phyloP scores from a whole-genome alignment of 2,329 filamentous ascomycete species.

The Fusarium domesticum region DNA sequence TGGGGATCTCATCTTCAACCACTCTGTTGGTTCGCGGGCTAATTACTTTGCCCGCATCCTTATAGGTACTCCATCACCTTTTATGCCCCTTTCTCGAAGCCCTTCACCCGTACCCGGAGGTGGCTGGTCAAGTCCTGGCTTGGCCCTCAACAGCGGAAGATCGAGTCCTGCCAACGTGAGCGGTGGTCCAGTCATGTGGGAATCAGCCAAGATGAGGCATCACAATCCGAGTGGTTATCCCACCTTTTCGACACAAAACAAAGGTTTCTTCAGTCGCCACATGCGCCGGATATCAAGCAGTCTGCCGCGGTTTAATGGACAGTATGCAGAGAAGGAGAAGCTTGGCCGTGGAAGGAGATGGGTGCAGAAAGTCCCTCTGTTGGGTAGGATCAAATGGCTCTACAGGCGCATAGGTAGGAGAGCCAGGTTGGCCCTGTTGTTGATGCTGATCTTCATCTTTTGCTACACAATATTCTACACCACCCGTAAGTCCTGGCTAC shows the following conservation, averaged over 20 bases:
- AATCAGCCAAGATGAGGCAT: constrained; percentile 74
- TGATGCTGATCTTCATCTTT: constrained; percentile 62
- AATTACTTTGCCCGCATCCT: constrained; percentile 25
- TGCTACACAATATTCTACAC: constrained; percentile 69
- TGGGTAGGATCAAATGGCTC: constrained; percentile 46
- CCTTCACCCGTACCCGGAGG: constrained; percentile 81
- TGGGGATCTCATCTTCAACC: constrained; percentile 3
- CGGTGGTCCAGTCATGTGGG: constrained; percentile 69
- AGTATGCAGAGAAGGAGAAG: constrained; percentile 78
- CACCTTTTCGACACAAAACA: constrained; percentile 75
- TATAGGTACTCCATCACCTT: constrained; percentile 52
- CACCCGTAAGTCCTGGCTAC: constrained; percentile 60
- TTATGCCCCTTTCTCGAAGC: constrained; percentile 84
- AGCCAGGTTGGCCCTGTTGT: constrained; percentile 59
- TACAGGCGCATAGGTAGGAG: constrained; percentile 58
- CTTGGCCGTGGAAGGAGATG: constrained; percentile 57
- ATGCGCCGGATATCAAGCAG: constrained; percentile 77
- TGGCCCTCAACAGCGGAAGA: constrained; percentile 69
- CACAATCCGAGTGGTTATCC: constrained; percentile 71
- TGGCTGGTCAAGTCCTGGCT: constrained; percentile 83
- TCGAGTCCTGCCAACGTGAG: constrained; percentile 62
- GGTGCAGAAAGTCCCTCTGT: constrained; percentile 43
- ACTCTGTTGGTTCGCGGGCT: constrained; percentile 22
- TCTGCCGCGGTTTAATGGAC: constrained; percentile 67
- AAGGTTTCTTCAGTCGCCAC: constrained; percentile 83